Conservation (phyloP, 1,284 basidiomycete genomes). For the Sphaerobolus stellatus region DNA sequence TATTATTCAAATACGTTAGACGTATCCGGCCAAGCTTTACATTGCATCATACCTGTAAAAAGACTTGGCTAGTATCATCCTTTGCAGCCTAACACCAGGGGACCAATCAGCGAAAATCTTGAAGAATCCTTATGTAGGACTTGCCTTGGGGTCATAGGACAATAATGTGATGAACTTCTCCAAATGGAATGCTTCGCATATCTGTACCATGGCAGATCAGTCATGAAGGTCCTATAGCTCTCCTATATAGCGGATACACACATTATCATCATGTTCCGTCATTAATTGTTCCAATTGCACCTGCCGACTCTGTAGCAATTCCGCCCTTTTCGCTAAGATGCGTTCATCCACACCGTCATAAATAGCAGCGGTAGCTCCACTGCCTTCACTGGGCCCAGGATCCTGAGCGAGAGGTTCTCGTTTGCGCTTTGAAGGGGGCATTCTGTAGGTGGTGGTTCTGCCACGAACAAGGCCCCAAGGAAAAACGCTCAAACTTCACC, state of each 20-base stretch:
- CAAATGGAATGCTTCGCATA: slow-evolving; percentile 84
- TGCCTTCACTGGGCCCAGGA: not conserved
- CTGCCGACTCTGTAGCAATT: slow-evolving; percentile 58
- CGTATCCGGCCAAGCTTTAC: not conserved
- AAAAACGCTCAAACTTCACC: slow-evolving; percentile 2
- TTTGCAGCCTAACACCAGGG: slow-evolving; percentile 59
- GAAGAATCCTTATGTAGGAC: slow-evolving; percentile 19
- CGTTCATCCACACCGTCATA: slow-evolving; percentile 18
- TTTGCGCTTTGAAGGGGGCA: slow-evolving; percentile 8
- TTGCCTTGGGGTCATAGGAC: slow-evolving; percentile 71
- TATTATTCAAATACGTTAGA: slow-evolving; percentile 15
- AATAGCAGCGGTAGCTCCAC: slow-evolving; percentile 2
- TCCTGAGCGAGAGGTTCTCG: not conserved
- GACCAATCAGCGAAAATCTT: not conserved
- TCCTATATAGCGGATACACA: slow-evolving; percentile 34
- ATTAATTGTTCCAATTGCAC: slow-evolving; percentile 56
- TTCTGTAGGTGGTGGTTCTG: not conserved
- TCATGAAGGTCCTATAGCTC: not conserved
- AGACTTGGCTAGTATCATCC: slow-evolving; percentile 69
- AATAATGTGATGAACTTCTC: slow-evolving; percentile 75
- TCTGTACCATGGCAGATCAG: slow-evolving; percentile 37
- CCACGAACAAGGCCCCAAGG: not conserved
- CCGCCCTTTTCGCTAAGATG: slow-evolving; percentile 29
- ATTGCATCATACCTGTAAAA: slow-evolving; percentile 55
- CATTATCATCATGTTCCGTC: slow-evolving; percentile 73